Percentiles rank a stretch among this genome's conserved stretches.
These are phyloP conservation scores for Trametes punicea DNA, from an alignment of 768 basidiomycete species.

Conservation along the genomic window DNA sequence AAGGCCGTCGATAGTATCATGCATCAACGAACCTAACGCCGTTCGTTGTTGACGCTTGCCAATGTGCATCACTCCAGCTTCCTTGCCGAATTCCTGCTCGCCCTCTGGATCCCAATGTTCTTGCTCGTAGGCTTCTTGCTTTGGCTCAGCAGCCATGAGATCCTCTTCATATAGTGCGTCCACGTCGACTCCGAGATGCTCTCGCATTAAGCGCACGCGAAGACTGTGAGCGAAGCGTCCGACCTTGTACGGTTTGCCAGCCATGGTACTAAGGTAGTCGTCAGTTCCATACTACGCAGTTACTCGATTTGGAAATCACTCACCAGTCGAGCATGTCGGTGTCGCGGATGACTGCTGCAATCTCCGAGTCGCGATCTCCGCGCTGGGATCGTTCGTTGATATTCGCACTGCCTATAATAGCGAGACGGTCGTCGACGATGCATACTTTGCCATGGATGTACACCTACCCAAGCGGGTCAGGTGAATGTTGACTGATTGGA, in stretches of 20 bases:
- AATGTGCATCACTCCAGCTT: constrained; percentile 35
- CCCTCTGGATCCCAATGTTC: constrained; percentile 71
- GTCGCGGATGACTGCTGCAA: constrained; percentile 90
- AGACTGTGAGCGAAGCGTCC: constrained; percentile 96
- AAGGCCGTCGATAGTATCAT: constrained; percentile 37
- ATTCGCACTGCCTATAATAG: constrained; percentile 94
- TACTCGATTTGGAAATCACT: constrained; percentile 22
- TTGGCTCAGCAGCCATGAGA: constrained; percentile 51
- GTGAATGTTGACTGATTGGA: not conserved
- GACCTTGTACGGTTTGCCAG: constrained; percentile 89
- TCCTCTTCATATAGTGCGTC: constrained; percentile 82
- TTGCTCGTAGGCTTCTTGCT: constrained; percentile 47
- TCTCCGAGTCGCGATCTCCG: constrained; percentile 95
- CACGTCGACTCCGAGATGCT: constrained; percentile 94
- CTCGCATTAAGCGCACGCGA: constrained; percentile 91
- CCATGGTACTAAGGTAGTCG: constrained; percentile 68
- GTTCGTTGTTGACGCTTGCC: constrained; percentile 22
- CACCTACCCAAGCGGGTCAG: constrained; percentile 43
- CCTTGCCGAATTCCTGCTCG: constrained; percentile 54
- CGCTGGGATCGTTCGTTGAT: constrained; percentile 96
- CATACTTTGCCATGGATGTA: constrained; percentile 73
- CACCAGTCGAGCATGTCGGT: constrained; percentile 96
- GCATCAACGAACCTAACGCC: constrained; percentile 27
- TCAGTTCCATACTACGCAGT: not conserved
- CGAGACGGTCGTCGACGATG: constrained; percentile 92